These are phyloP conservation scores for Saraca asoca DNA, from an alignment of 331 rosid genomes.

Conservation along the genomic window DNA sequence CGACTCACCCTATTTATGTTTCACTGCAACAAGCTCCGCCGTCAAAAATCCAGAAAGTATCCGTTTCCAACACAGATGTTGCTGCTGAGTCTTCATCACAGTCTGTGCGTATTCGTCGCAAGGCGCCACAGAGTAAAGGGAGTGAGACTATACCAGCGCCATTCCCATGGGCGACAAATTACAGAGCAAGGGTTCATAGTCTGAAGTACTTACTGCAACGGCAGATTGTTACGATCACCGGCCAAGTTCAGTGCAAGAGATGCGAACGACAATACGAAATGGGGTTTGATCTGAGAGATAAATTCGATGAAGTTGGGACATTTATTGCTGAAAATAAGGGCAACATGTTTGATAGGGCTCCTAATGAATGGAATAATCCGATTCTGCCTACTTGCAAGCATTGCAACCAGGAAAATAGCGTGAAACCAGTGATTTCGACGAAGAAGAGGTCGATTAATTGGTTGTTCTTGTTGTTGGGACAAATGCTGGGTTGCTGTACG, in stretches of 20 bases:
- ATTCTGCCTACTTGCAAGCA: constrained; percentile 32
- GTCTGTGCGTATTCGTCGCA: background rate
- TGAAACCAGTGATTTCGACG: constrained; percentile 37
- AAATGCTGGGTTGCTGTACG: constrained; percentile 51
- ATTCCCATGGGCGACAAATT: constrained; percentile 53
- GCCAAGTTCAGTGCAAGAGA: constrained; percentile 48
- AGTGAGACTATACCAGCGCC: constrained; percentile 28
- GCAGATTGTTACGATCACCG: constrained; percentile 20
- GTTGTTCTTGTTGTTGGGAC: constrained; percentile 60
- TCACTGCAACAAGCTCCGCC: background rate
- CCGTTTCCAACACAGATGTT: background rate
- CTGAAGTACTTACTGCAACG: background rate
- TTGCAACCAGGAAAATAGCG: constrained; percentile 40
- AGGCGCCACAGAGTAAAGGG: background rate
- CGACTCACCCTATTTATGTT: background rate
- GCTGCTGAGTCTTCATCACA: accelerated
- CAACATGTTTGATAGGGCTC: constrained; percentile 47
- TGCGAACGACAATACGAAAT: constrained; percentile 41
- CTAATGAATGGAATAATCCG: constrained; percentile 45
- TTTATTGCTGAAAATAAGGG: background rate
- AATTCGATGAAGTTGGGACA: background rate
- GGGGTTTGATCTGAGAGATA: constrained; percentile 17
- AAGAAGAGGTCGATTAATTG: constrained; percentile 55
- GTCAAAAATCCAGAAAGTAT: background rate
- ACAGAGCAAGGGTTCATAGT: constrained; percentile 31